Evolutionary conservation across 495 filamentous ascomycete genomes (phyloP), one percentile per base, ranked within the genome.

Genomic region (Podospora sp.): DNA sequence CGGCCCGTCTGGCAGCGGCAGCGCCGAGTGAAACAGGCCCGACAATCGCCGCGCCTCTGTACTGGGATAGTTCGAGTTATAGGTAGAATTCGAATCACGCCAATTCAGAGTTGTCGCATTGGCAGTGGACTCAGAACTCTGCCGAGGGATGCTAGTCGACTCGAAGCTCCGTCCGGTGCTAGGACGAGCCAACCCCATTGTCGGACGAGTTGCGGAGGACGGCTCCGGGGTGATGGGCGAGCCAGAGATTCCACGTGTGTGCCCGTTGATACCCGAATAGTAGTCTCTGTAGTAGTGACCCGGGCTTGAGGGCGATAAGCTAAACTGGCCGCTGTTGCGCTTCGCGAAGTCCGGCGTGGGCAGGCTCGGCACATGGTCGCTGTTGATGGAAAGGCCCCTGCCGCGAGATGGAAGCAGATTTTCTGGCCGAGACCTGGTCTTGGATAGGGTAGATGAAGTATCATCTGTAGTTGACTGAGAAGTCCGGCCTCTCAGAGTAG

Each of bases 1-100:
- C 25, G 79, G 75, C 14, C 78, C 86, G 71, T 95, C 92, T 0
- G 89, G 87, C 80, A 93, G 88, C 1, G 92, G 92, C 80, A 96
- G 87, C 14, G 92, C 92, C 8, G 92, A 96, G 50, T 91, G 91
- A 80, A 96, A 96, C 35, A 94, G 79, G 18, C 87, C 89, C 0
- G 91, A 92, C 68, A 83, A 79, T 2, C 84, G 80, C 35, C 82
- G 77, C 27, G 77, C 79, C 46, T 84, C 69, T 35, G 66, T 63
- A 26, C 72, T 67, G 18, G 70, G 75, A 58, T 78, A 77, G 60
- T 71, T 75, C 52, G 80, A 82, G 61, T 78, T 76, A 66, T 80
- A 77, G 6, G 78, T 80, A n/a, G 79, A 78, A 69, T 77, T 81
- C 24, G 83, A 84, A 62, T 85, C 81, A n/a, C 73, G 79, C 35